Evolutionary conservation across 345 rosid genomes (phyloP).

Genomic region (Gossypium mustelinum): DNA sequence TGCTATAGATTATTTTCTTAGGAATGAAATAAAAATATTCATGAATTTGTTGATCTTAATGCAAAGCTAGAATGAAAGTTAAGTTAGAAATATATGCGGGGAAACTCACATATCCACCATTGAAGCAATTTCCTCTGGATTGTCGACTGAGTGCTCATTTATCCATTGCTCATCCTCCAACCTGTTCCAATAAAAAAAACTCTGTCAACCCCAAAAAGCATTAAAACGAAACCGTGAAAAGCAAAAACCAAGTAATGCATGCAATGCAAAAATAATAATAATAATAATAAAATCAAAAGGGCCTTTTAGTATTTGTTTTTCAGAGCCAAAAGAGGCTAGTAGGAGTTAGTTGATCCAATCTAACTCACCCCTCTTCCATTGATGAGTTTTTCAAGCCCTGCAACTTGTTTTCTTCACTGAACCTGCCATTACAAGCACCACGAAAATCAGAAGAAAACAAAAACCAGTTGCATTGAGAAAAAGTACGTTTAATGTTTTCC

Average conservation of each 20-base stretch:
- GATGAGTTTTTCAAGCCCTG: slow-evolving; percentile 50
- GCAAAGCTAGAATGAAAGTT: not conserved
- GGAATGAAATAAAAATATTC: not conserved
- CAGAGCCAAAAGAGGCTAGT: not conserved
- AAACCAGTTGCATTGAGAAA: not conserved
- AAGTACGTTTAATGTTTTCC: not conserved
- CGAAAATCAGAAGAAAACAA: not conserved
- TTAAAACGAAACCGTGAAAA: not conserved
- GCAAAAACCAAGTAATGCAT: not conserved
- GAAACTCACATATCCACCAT: slow-evolving; percentile 72
- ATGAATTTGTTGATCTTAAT: not conserved
- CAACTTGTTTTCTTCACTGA: slow-evolving; percentile 23
- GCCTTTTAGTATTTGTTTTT: not conserved
- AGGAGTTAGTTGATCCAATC: not conserved
- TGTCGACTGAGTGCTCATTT: slow-evolving; percentile 50
- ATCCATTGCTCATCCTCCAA: slow-evolving; percentile 39
- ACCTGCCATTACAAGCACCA: slow-evolving; percentile 23
- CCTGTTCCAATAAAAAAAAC: slow-evolving; percentile 24
- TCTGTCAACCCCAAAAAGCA: not conserved
- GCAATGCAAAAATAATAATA: not conserved
- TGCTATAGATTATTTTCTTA: not conserved
- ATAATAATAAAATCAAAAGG: not conserved
- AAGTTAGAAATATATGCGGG: not conserved
- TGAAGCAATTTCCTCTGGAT: slow-evolving; percentile 68
- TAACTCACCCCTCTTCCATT: slow-evolving; percentile 46